Evolutionary conservation across 129 eudicot species (phyloP), one percentile per base, ranked within the genome.

Genomic region (Flaveria ramosissima): DNA sequence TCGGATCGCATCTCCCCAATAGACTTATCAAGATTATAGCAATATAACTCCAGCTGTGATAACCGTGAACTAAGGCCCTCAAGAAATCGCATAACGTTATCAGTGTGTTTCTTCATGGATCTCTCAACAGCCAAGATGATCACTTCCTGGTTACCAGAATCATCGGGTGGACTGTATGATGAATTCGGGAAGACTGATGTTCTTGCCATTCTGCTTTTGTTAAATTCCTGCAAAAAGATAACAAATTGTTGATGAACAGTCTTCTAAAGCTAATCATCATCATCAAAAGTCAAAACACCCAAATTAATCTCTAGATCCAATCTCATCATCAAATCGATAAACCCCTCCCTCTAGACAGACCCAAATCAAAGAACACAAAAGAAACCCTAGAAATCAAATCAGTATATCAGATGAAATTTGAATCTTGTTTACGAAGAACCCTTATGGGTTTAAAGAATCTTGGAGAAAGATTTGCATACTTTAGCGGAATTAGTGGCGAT

Each of bases 1-100:
- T 93, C 97, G 36, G 93, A 80, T 61, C 93, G 98, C 98, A 93
- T 91, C 68, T 93, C 98, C 14, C 89, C 96, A 69, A 93, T 89
- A 0, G 97, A 88, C 74, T 93, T 93, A 75, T 93, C 98, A 55
- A 93, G 90, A 72, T 93, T 90, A 83, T 93, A 93, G 85, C 98
- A 93, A 72, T 93, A 93, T 27, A 93, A 65, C 53, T 93, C 98
- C 78, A 93, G 76, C 43, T 93, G 98, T 26, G 98, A 93, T 23
- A 93, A 72, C 9, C 98, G 92, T 19, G 98, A 93, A 68, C 98
- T 91, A 62, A 93, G 82, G 12, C 98, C 98, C 74, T 93, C 98
- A 4, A 93, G 96, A 81, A 91, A 93, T 32, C 97, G 96, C 97
- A 87, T 90, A 77, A 90, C 78, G 71, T 93, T 91, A 80, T 93